phyloP scores from a whole-genome alignment of 2,329 filamentous ascomycete species.

The Cladosporium cucumerinum region DNA sequence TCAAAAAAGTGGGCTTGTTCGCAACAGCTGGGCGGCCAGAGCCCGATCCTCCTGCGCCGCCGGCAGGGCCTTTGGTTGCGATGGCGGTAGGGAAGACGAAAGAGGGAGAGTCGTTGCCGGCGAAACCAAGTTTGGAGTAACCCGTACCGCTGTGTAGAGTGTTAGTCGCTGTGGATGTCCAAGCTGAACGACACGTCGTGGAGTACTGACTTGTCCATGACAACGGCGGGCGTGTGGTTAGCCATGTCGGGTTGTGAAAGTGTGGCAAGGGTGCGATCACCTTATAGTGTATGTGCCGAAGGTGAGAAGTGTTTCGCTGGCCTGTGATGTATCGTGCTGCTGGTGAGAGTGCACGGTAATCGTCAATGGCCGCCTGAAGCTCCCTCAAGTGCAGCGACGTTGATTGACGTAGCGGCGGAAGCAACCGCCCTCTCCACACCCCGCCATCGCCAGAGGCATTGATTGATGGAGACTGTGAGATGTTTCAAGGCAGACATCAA shows the following conservation, averaged over 20 bases:
- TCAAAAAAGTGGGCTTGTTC: slow-evolving; percentile 94
- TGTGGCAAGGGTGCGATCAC: not conserved
- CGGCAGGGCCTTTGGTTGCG: slow-evolving; percentile 79
- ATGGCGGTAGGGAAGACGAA: slow-evolving; percentile 99
- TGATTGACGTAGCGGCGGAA: slow-evolving; percentile 9
- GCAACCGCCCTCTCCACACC: not conserved
- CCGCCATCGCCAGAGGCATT: not conserved
- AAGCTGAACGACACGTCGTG: not conserved
- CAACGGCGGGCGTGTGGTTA: slow-evolving; percentile 99
- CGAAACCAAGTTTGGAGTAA: slow-evolving; percentile 98
- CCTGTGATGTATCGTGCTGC: not conserved
- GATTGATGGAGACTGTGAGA: not conserved
- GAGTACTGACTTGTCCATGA: slow-evolving; percentile 99
- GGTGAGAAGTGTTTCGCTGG: not conserved
- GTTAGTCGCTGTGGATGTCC: slow-evolving; percentile 23
- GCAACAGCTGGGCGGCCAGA: slow-evolving; percentile 85
- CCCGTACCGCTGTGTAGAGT: slow-evolving; percentile 79
- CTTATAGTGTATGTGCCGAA: not conserved
- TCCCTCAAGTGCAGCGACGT: slow-evolving; percentile 9
- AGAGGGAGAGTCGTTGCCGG: slow-evolving; percentile 97
- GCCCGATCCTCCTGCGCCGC: slow-evolving; percentile 66
- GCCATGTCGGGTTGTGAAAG: slow-evolving; percentile 62
- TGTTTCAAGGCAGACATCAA: not conserved
- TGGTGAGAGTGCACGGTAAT: not conserved
- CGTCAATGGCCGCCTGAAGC: slow-evolving; percentile 13